Base-by-base conservation (phyloP, 2,329 filamentous ascomycete species). In the Diaporthe longicolla region DNA sequence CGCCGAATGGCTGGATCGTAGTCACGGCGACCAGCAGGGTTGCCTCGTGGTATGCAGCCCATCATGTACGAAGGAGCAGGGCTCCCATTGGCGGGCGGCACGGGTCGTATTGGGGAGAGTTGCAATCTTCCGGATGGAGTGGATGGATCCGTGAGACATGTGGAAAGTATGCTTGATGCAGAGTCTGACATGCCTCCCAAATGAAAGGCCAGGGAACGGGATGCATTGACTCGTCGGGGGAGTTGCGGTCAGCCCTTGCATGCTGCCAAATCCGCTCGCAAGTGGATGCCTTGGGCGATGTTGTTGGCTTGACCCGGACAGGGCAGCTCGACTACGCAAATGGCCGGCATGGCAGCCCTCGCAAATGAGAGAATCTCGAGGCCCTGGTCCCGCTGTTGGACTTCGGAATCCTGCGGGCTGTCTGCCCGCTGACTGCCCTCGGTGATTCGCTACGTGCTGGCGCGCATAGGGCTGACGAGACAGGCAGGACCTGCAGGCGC, bases 241-340 rank as follows among this genome's bases (percentile, higher is more conserved):
- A 54, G 29, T 54, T 73, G 73, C 73, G 71, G 70, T 72, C 73
- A 73, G 57, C 54, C 61, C 52, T 71, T 74, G 73, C 73, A 74
- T 63, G 61, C 57, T 43, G 52, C 40, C 50, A 55, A 52, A 48
- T 68, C 66, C 43, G 68, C 52, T 55, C 70, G 21, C 54, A 35
- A 37, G 40, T 57, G 37, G 37, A 37, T 59, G 65, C 45, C 21
- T 13, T 26, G 55, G 24, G 15, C 21, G 63, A 45, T 43, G 58
- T 37, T 73, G 29, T 70, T 29, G 63, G 55, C 21, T 43, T 59
- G 68, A 32, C 3, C 54, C 21, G 11, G 32, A 50, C 32, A 61
- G 43, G 29, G 54, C 40, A 55, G 29, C 50, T 45, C n/a, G 32
- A 59, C 24, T 43, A 61, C 45, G 45, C 43, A 50, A 52, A 35